Conservation (phyloP, 179 eudicot species). For the Patellifolia procumbens region DNA sequence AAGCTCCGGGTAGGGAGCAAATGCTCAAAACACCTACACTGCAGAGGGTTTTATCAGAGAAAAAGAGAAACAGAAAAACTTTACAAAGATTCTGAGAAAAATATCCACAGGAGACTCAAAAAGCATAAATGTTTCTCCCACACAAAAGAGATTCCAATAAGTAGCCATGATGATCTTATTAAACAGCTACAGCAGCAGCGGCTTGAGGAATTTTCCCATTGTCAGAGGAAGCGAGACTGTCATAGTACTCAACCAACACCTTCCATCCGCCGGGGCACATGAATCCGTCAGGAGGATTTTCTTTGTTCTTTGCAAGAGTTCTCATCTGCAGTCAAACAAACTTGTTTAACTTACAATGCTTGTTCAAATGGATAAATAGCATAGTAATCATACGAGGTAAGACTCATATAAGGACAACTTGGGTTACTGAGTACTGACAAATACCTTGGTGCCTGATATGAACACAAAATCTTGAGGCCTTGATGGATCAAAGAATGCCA, state of each 20-base stretch:
- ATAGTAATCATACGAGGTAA: not conserved
- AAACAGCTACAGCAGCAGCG: conserved; percentile 41
- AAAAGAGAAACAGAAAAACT: conserved; percentile 1
- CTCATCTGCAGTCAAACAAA: conserved; percentile 57
- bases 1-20: conserved; percentile 15
- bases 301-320: conserved; percentile 70
- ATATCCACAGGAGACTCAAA: conserved; percentile 20
- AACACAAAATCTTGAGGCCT: conserved; percentile 87
- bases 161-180: not conserved
- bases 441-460: conserved; percentile 93
- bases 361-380: not conserved
- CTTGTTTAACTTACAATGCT: not conserved
- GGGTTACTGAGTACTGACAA: not conserved
- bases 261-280: conserved; percentile 95
- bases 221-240: conserved; percentile 46
- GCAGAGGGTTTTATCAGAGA: not conserved
- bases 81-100: conserved; percentile 21
- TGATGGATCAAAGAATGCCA: conserved; percentile 97
- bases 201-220: conserved; percentile 57
- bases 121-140: conserved; percentile 27
- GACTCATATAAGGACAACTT: not conserved
- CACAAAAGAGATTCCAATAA: conserved; percentile 1
- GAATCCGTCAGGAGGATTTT: conserved; percentile 86
- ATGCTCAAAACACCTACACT: conserved; percentile 1
- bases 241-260: conserved; percentile 77